Base-by-base conservation (phyloP, 1,139 yeast species). In the Kodamaea ohmeri region DNA sequence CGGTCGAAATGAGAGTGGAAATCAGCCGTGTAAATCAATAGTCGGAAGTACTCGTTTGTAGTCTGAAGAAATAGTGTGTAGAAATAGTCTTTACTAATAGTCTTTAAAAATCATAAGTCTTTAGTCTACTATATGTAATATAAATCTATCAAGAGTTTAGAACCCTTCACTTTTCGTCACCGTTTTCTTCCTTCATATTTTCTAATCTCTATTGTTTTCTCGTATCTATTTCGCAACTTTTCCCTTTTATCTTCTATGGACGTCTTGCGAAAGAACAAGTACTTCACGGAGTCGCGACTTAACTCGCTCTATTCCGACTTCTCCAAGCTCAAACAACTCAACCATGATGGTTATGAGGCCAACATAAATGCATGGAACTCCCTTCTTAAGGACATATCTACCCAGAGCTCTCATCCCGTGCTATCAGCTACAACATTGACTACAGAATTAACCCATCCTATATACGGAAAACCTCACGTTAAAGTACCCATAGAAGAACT, bases 321-420 rank as follows among this genome's bases (percentile, higher is more conserved):
- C 51, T 55, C 63, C 6, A 64, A 67, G 8, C 65, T 78, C 25
- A 65, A 68, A 48, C 73, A 68, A 7, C 50, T 72, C 16, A 84
- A 84, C 52, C 76, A 75, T 1, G 89, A 81, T 45, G 94, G 94
- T 1, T 83, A 66, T 47, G 76, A 69, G 26, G 92, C 92, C 17
- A 84, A 84, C 51, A 46, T 83, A n/a, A 56, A 59, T 2, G 83
- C 88, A 1, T 84, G 94, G 94, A 36, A 44, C 5, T 41, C 49
- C 6, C 52, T 69, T 13, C 42, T 70, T 12, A 33, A 36, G 7
- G 51, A 52, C 8, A 39, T 67, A 18, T 48, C 64, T 24, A 40
- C 33, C 16, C 24, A 39, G 4, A 43, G 49, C 14, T 45, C 49
- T 6, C 47, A 40, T 16, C 34, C 64, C 8, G 52, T 60, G 2